Evolutionary conservation across 1,284 basidiomycete species (phyloP).

Genomic region (Mycena citricolor): DNA sequence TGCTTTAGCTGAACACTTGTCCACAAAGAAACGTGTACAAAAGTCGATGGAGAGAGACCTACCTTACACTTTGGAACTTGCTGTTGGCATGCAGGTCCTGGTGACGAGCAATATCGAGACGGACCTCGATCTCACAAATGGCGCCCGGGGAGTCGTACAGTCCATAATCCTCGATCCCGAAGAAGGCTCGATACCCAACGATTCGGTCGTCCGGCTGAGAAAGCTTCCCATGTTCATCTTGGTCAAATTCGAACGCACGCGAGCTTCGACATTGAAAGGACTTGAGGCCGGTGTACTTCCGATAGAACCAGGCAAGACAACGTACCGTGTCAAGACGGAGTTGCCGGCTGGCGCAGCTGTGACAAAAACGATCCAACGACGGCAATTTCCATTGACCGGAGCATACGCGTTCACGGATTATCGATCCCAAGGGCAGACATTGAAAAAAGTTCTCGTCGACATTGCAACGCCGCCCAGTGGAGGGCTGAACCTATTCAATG

Average conservation of each 20-base stretch:
- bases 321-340: neutral
- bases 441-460: conserved; percentile 26
- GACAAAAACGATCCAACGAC: conserved; percentile 11
- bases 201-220: too few relatives aligned
- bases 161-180: too few relatives aligned
- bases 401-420: conserved; percentile 29
- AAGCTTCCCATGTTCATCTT: too few relatives aligned
- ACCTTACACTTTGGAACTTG: conserved; percentile 2
- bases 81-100: conserved; percentile 19
- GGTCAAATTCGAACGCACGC: too few relatives aligned
- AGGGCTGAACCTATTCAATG: conserved; percentile 28
- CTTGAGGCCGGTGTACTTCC: conserved; percentile 18
- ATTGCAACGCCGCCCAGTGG: conserved; percentile 27
- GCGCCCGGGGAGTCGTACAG: too few relatives aligned
- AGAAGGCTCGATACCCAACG: too few relatives aligned
- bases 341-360: neutral
- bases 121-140: conserved; percentile 28
- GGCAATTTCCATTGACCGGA: conserved; percentile 26
- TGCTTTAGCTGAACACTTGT: too few relatives aligned
- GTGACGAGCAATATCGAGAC: conserved; percentile 26
- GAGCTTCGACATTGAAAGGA: conserved; percentile 6
- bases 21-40: too few relatives aligned
- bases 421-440: conserved; percentile 31
- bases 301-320: conserved; percentile 7
- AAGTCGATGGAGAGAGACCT: too few relatives aligned